Evolutionary conservation across 2,329 filamentous ascomycete species (phyloP), one percentile per base, ranked within the genome.

Genomic region (Xylariaceae sp.): DNA sequence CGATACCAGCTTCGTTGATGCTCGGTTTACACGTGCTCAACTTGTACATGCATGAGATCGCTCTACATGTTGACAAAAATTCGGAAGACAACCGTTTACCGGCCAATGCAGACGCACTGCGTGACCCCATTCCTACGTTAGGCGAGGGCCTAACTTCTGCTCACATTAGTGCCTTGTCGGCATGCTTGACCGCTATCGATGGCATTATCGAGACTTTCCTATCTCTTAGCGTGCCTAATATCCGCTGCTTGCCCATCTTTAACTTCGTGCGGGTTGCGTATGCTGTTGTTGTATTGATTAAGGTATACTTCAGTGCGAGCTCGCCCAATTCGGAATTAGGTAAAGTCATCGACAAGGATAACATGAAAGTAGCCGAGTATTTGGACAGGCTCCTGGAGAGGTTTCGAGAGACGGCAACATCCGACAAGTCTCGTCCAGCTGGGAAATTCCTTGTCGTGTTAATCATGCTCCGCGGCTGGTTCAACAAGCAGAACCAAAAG

Each of bases 21-120:
- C 75, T 89, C 53, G 77, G 78, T 49, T 82, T 87, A 53, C 72
- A 83, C 52, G 76, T 85, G 2, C 62, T 88, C 27, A 84, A 75
- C 50, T 69, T 91, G 3, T 89, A 86, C 60, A 82, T 90, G 70
- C 84, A 91, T 61, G 87, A 91, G 64, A 79, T 87, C 43, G 82
- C 79, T 3, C 77, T 91, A 52, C 82, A 88, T 52, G 72, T 78
- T 7, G 82, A 86, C 42, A 76, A 79, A 50, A 72, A 70, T 17
- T 71, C 80, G 6, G 75, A 82, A 21, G 75, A 56, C 11, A 49
- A 47, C 56, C 67, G 59, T 48, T 69, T 69, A 17, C 70, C 71
- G 6, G 70, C 71, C 56, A 72, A 68, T 59, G 65, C 70, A n/a
- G 69, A 71, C 7, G 63, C 68, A 37, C 59, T 76, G 22, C 65